Percentiles rank a stretch among this genome's conserved stretches.
phyloP scores from a whole-genome alignment of 768 basidiomycete species.

The Pluteus cervinus region DNA sequence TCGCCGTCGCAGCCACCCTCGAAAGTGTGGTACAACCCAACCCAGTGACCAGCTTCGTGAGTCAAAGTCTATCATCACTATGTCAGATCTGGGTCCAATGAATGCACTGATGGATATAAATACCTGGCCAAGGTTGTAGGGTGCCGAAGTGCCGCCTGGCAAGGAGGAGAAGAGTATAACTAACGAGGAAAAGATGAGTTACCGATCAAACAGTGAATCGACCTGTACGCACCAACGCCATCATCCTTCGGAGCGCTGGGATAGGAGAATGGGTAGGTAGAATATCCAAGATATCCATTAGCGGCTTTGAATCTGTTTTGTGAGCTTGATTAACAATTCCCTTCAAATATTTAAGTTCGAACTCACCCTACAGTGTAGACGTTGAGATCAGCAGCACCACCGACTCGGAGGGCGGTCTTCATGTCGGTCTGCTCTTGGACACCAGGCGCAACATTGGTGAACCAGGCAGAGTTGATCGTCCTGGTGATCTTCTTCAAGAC shows the following conservation, averaged over 20 bases:
- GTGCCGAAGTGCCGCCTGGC: slow-evolving; percentile 17
- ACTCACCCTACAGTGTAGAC: slow-evolving; percentile 5
- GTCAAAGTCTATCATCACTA: too few species aligned
- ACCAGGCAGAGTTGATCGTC: not conserved
- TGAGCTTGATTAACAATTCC: not conserved
- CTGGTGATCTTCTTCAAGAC: not conserved
- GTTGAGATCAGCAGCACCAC: slow-evolving; percentile 1
- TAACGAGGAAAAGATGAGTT: too few species aligned
- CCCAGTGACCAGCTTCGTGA: slow-evolving; percentile 6
- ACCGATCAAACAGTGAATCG: slow-evolving; percentile 18
- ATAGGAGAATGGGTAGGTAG: slow-evolving; percentile 22
- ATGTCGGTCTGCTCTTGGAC: slow-evolving; percentile 12
- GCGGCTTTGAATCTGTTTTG: slow-evolving; percentile 6
- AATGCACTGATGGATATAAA: too few species aligned
- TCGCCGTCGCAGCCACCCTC: slow-evolving; percentile 23
- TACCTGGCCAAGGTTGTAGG: slow-evolving; percentile 19
- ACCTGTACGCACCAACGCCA: too few species aligned
- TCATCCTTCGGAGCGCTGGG: too few species aligned
- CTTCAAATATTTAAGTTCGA: not conserved
- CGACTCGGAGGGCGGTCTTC: slow-evolving; percentile 1
- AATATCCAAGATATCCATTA: slow-evolving; percentile 20
- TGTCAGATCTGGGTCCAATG: too few species aligned
- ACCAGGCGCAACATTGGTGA: slow-evolving; percentile 29
- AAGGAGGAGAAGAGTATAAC: slow-evolving; percentile 19
- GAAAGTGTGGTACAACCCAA: slow-evolving; percentile 5